A percentile compares a stretch with the other conserved stretches of the same genome.
These are phyloP conservation scores for Microsporum audouinii DNA, from an alignment of 2,329 filamentous ascomycete species.

Conservation along the genomic window DNA sequence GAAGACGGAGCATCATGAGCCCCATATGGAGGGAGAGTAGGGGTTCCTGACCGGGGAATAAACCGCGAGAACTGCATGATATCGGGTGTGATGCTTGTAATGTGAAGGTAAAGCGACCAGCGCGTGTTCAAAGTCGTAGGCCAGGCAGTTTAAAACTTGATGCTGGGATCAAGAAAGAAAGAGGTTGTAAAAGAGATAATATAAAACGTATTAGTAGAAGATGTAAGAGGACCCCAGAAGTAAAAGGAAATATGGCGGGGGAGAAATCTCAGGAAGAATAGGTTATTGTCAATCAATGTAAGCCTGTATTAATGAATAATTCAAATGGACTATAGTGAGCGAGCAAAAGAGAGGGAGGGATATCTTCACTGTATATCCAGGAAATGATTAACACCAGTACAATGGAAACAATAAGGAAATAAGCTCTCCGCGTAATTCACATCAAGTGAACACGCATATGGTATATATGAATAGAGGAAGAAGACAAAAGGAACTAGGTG, in stretches of 20 bases:
- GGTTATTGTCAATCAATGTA: not conserved
- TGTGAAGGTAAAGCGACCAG: constrained; percentile 3
- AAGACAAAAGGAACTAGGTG: not conserved
- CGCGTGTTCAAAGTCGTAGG: not conserved
- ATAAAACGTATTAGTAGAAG: not conserved
- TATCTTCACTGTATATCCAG: not conserved
- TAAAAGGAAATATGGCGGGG: not conserved
- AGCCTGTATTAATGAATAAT: not conserved
- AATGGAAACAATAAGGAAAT: constrained; percentile 4
- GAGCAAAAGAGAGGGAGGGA: not conserved
- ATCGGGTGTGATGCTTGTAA: constrained; percentile 3
- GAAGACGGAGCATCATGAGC: constrained; percentile 41
- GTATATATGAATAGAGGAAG: not conserved
- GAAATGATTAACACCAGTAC: not conserved
- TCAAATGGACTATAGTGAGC: not conserved
- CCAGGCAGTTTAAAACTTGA: not conserved
- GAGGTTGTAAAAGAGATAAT: not conserved
- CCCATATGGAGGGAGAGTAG: constrained; percentile 29
- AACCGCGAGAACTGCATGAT: constrained; percentile 26
- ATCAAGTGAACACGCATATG: constrained; percentile 1
- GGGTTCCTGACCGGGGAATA: constrained; percentile 7
- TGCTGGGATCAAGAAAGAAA: not conserved
- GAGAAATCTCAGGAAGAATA: not conserved
- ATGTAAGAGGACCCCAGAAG: not conserved
- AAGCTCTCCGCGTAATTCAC: not conserved